Conservation (phyloP, 768 basidiomycete genomes). For the Cantharellus cinnabarinus region DNA sequence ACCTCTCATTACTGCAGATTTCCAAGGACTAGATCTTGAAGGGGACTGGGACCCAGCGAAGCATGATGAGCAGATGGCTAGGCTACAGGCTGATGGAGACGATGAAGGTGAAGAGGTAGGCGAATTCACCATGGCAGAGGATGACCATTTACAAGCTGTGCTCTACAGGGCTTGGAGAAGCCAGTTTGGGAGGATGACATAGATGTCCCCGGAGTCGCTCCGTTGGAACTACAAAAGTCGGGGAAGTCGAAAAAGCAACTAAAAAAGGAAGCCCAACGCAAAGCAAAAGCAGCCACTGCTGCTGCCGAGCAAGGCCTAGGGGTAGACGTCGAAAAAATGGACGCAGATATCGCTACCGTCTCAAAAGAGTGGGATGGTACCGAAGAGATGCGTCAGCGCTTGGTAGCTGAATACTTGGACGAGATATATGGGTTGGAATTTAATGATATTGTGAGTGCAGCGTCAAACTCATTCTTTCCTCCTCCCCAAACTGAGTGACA, state of each 20-base stretch:
- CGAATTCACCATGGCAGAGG: not conserved
- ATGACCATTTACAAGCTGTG: not conserved
- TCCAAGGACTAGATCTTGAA: conserved; percentile 62
- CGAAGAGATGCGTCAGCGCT: conserved; percentile 74
- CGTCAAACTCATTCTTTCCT: not conserved
- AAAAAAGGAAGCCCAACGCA: conserved; percentile 22
- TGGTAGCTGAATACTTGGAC: conserved; percentile 76
- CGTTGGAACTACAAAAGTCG: conserved; percentile 17
- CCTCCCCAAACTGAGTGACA: not conserved
- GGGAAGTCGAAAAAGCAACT: conserved; percentile 38
- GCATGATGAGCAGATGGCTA: conserved; percentile 68
- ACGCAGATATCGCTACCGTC: conserved; percentile 12
- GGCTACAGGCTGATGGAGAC: conserved; percentile 38
- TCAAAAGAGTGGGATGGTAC: conserved; percentile 51
- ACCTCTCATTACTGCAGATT: conserved; percentile 19
- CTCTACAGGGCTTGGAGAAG: conserved; percentile 30
- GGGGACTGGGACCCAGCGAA: conserved; percentile 80
- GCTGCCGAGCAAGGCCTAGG: conserved; percentile 38
- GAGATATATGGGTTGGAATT: conserved; percentile 82
- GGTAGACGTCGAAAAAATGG: conserved; percentile 19
- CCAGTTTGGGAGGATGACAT: conserved; percentile 88
- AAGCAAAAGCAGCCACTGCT: conserved; percentile 27
- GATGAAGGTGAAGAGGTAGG: conserved; percentile 17
- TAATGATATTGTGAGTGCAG: conserved; percentile 66
- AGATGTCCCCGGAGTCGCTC: conserved; percentile 44